Base-by-base conservation (phyloP, 768 basidiomycete genomes). In the Amanita polypyramis region DNA sequence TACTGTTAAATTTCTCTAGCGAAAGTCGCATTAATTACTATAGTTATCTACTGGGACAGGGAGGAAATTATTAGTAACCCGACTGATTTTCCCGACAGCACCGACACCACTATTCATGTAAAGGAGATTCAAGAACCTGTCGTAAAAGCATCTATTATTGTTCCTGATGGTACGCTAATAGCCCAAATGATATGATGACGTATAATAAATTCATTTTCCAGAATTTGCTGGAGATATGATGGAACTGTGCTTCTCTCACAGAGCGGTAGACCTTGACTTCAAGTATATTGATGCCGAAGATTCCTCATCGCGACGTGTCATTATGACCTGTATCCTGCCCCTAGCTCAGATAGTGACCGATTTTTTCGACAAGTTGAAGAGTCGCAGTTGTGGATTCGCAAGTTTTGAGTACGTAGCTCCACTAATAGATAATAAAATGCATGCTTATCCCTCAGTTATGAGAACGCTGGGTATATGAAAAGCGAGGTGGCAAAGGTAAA, bases 181-280 rank as follows among this genome's bases (percentile, higher is more conserved):
- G 6, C 19, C 2, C 36, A 9, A 8, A 20, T 40, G 14, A 12
- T n/a, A n/a, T 21, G 27, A 32, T 5, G 1, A 29, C 30, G 11
- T 23, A 29, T 49, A 39, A 49, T 9, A 27, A 39, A 20, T 36
- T 12, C 30, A 39, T 45, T 52, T 42, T 40, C 23, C 55, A 92
- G 92, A 90, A 52, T 94, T 92, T 60, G 81, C 96, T 29, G 95
- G 95, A 6, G 85, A 86, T 38, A 93, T 99, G 85, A 94, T 98
- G 85, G 86, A 89, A 34, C 75, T 98, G 1, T 96, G 93, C 60
- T 87, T 80, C 61, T 72, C 76, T 4, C 90, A 88, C 59, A 80
- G 96, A 40, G 95, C 83, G 2, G 79, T 84, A 47, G 79, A 89
- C 40, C 63, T 95, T 45, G 85, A 93, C 33, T 85, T 94, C 65